Conservation (phyloP, 2,329 filamentous ascomycete species). For the Chlorencoelia australis region DNA sequence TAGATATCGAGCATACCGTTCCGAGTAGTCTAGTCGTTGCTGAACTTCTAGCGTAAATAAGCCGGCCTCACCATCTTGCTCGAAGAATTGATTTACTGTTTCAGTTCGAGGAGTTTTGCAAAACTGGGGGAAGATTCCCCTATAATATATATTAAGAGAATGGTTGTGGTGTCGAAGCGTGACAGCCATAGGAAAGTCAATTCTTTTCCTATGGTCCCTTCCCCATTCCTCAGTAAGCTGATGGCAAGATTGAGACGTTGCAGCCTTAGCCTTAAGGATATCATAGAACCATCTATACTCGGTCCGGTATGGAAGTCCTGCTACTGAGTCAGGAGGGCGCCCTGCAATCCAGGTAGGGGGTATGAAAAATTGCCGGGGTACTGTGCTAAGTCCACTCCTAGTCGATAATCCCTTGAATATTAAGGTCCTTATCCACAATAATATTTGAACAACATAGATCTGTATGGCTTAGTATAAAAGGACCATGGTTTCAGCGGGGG, state of each 20-base stretch:
- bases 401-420: constrained; percentile 4
- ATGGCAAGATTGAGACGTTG: not conserved
- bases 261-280: not conserved
- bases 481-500: not conserved
- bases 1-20: not conserved
- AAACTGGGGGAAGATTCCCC: not conserved
- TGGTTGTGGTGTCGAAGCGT: too few species aligned
- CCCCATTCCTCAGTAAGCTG: not conserved
- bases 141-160: not conserved
- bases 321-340: not conserved
- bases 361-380: constrained; percentile 1
- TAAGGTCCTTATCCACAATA: constrained; percentile 3
- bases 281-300: not conserved
- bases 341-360: not conserved
- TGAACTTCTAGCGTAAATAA: not conserved
- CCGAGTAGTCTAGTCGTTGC: not conserved
- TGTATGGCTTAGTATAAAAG: constrained; percentile 2
- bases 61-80: not conserved
- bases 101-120: not conserved
- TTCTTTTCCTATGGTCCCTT: not conserved
- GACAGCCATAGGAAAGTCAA: not conserved
- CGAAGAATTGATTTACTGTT: not conserved
- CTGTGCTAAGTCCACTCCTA: constrained; percentile 3
- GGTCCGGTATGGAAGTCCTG: not conserved
- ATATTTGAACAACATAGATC: constrained; percentile 1